Evolutionary conservation across 1,284 basidiomycete genomes (phyloP), one percentile per base, ranked within the genome.

Genomic region (Somion occarium): DNA sequence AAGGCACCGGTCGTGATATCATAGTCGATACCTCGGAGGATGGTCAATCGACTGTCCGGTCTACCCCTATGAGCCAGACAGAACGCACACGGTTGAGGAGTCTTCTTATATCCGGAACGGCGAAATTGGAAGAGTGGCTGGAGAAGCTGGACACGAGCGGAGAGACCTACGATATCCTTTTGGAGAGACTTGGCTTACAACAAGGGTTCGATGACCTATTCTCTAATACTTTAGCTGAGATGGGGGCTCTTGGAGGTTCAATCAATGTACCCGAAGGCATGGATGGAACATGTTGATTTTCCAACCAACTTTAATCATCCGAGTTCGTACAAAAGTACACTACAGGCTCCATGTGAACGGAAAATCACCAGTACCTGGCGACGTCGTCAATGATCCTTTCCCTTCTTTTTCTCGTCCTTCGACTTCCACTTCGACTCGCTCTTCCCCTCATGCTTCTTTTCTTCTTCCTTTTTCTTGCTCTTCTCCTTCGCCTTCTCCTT

Each of bases 91-190:
- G 87, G 13, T 61, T 89, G 23, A 69, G 78, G 27, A 88, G 86
- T 60, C 58, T 89, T 46, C 68, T 90, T 19, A 66, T 87, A 1
- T 70, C 73, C 2, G 84, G 81, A 1, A 75, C 77, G 30, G 72
- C 76, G 12, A 69, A 63, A 22, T 63, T 90, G 44, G 88, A 88
- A 59, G 84, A 85, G 57, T 90, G 86, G 87, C 53, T 88, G 41
- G 70, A 69, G 5, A 58, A 52, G 19, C 56, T 73, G 23, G 61
- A 55, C 49, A 37, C 43, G 27, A 44, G 38, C 23, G 22, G 26
- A 12, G 49, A 51, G 43, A 46, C 20, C 19, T 55, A 59, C 48
- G 54, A 57, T 47, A 44, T 55, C 5, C 59, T 55, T 46, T 58
- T 83, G 59, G 67, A 75, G 61, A 64, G 73, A 50, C 62, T 79